These are phyloP conservation scores for Hypoxylon sp. DNA, from an alignment of 2,329 filamentous ascomycete species.

Conservation along the genomic window DNA sequence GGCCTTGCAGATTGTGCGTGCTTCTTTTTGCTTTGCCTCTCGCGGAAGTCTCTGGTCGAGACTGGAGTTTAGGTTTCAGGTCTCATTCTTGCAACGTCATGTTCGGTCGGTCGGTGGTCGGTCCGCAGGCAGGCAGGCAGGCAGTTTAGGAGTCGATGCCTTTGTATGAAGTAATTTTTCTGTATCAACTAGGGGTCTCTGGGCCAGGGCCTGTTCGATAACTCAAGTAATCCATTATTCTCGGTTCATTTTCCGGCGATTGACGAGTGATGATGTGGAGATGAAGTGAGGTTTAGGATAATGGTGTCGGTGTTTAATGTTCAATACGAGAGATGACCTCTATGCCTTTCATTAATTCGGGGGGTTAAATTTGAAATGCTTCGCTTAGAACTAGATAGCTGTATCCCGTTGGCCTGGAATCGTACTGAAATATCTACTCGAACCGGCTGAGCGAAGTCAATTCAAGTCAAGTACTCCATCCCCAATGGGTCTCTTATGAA, in stretches of 20 bases:
- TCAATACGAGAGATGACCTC: background rate
- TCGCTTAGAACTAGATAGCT: no score
- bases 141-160: conserved; percentile 13
- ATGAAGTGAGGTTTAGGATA: background rate
- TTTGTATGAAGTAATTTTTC: conserved; percentile 18
- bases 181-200: conserved; percentile 15
- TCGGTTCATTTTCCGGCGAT: background rate
- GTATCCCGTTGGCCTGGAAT: no score
- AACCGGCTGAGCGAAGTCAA: no score
- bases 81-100: conserved; percentile 8
- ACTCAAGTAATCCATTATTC: conserved; percentile 7
- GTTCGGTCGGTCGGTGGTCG: background rate
- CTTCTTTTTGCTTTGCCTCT: conserved; percentile 10
- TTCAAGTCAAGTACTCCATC: background rate
- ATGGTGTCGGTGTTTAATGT: background rate
- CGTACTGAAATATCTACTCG: no score
- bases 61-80: conserved; percentile 15
- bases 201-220: conserved; percentile 3
- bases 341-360: no score
- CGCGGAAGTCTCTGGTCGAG: conserved; percentile 12
- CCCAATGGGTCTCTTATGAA: background rate
- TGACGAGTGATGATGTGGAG: background rate
- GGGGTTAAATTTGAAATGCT: no score
- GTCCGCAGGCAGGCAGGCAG: conserved; percentile 6
- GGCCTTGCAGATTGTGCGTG: conserved; percentile 15